These are phyloP conservation scores for Tylopilus orsonianus DNA, from an alignment of 1,284 basidiomycete genomes.

Conservation along the genomic window DNA sequence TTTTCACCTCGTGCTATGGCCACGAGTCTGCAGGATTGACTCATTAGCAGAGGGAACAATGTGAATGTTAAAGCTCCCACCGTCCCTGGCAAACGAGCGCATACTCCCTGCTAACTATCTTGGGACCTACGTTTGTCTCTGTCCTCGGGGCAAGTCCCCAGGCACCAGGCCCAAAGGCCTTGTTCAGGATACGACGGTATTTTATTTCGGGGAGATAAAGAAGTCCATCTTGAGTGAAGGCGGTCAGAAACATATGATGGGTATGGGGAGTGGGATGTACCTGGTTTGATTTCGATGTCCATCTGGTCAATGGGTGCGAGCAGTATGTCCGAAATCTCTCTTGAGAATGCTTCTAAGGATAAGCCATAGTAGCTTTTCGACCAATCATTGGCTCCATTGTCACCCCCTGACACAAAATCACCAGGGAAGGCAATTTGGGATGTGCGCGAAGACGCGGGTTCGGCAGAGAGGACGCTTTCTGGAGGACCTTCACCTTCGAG, in stretches of 20 bases:
- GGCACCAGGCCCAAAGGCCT: conserved; percentile 93
- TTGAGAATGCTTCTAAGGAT: conserved; percentile 75
- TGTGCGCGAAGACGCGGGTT: conserved; percentile 9
- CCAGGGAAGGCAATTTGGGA: conserved; percentile 29
- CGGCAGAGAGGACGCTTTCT: conserved; percentile 13
- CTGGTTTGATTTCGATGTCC: conserved; percentile 94
- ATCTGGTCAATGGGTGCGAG: conserved; percentile 72
- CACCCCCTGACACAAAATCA: conserved; percentile 26
- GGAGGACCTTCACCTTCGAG: conserved; percentile 1
- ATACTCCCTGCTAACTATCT: conserved; percentile 91
- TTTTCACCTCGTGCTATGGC: conserved; percentile 94
- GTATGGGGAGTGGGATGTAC: conserved; percentile 40
- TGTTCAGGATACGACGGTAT: conserved; percentile 92
- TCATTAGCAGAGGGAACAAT: neutral
- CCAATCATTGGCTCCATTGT: conserved; percentile 68
- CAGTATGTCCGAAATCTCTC: conserved; percentile 73
- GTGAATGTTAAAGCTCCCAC: conserved; percentile 41
- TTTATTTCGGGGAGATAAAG: conserved; percentile 98
- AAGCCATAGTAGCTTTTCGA: conserved; percentile 85
- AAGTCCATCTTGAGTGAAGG: conserved; percentile 69
- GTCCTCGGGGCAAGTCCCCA: conserved; percentile 96
- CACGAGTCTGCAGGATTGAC: conserved; percentile 62
- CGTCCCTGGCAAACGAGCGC: conserved; percentile 92
- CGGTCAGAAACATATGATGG: neutral
- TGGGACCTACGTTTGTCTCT: conserved; percentile 88